A percentile compares a stretch with the other conserved stretches of the same genome.
Conservation (phyloP, 805 yeast genomes). For the Myxozyma neotropica region DNA sequence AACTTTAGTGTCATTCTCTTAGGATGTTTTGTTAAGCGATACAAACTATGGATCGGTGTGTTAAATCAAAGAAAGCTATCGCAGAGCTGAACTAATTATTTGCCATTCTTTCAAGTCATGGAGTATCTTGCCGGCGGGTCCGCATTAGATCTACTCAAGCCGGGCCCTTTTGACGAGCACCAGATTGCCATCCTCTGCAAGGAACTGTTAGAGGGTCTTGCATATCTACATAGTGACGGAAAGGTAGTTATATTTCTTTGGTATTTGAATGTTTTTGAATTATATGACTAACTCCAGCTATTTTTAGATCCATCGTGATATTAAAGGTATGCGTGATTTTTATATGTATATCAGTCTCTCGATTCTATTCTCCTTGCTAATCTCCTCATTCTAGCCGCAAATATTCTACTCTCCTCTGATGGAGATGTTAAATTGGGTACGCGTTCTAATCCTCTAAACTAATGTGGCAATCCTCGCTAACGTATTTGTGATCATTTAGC, state of each 20-base stretch:
- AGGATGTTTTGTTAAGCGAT: slow-evolving; percentile 67
- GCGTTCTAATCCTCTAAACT: not conserved
- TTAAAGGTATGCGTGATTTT: slow-evolving; percentile 49
- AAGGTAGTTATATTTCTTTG: slow-evolving; percentile 38
- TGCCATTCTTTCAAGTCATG: slow-evolving; percentile 49
- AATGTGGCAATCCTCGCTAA: not conserved
- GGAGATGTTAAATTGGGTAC: slow-evolving; percentile 70
- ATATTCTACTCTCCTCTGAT: slow-evolving; percentile 66
- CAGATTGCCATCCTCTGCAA: slow-evolving; percentile 56
- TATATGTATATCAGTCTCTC: not conserved
- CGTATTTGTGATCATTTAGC: slow-evolving; percentile 47
- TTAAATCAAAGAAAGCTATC: too few relatives aligned
- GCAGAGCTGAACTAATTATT: not conserved
- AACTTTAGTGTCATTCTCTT: not conserved
- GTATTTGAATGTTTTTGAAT: slow-evolving; percentile 46
- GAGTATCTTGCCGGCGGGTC: slow-evolving; percentile 81
- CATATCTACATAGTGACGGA: slow-evolving; percentile 67
- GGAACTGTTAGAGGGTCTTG: slow-evolving; percentile 61
- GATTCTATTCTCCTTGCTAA: not conserved
- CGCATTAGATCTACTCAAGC: slow-evolving; percentile 58
- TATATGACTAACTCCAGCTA: not conserved
- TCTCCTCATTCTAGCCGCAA: slow-evolving; percentile 61
- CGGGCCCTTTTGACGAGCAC: slow-evolving; percentile 62
- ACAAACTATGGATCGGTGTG: slow-evolving; percentile 67
- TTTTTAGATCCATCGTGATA: slow-evolving; percentile 78